Base-by-base conservation (phyloP, 2,329 filamentous ascomycete species). In the Calonectria pteridis region DNA sequence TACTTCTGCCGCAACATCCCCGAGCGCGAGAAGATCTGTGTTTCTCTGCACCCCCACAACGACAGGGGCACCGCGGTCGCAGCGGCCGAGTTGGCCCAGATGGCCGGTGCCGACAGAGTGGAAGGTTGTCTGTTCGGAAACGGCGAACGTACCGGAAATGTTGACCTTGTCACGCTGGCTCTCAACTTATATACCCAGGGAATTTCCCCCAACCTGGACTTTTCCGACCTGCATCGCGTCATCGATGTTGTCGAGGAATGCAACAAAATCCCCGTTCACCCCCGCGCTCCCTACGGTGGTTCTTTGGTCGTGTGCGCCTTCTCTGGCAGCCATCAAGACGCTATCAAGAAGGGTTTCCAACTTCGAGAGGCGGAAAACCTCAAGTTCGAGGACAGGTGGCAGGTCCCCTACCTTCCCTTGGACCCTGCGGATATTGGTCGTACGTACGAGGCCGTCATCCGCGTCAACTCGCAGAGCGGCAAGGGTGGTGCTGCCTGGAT, bases 361-460 rank as follows among this genome's bases (percentile, higher is more conserved):
- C 82, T 88, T 50, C 93, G 96, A 73, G 90, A 95, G 82, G 85
- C 88, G 55, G 85, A 89, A 0, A 89, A 88, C 68, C 88, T 89
- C 58, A 87, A 85, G 6, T 87, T n/a, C n/a, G n/a, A 96, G 71
- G 91, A 93, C 81, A 87, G 86, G 50, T 98, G 96, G 96, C 88
- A 94, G 79, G 90, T 98, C 49, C 96, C 96, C 0, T 98, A 98
- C 83, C 93, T 98, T 63, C 96, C 96, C 16, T 90, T 98, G 80
- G 96, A 98, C 82, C 96, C 96, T 6, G 90, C 94, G 81, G 96
- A 98, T 82, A 98, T 98, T 77, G 96, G 96, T 65, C 93, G 96
- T 72, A 98, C 93, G n/a, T 98, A 98, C 90, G 96, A 98, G 86
- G 96, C 96, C 73, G 94, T 98, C 82, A 98, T 98, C 83, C 94